Percentiles rank a stretch among this genome's conserved stretches.
Conservation (phyloP, 805 yeast genomes). For the Starmerella cellae region DNA sequence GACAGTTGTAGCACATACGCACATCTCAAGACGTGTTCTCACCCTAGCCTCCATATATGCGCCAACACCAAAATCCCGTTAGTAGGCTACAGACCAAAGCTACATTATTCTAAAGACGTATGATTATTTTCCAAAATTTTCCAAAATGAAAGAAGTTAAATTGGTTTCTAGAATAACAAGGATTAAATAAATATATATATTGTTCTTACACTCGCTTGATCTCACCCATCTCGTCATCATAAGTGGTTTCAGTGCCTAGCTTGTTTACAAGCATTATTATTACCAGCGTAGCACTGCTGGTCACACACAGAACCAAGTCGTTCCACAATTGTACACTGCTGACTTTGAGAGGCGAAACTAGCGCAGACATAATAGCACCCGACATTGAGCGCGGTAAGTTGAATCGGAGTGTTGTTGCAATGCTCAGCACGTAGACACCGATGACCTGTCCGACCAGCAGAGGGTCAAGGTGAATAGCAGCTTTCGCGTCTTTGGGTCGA, state of each 20-base stretch:
- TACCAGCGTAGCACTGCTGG: constrained; percentile 24
- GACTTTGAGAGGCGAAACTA: constrained; percentile 31
- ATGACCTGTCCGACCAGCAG: constrained; percentile 28
- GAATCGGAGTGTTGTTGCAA: constrained; percentile 31
- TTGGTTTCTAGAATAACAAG: too few relatives aligned
- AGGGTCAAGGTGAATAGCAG: constrained; percentile 13
- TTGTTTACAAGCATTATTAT: constrained; percentile 18
- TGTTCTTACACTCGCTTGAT: background rate
- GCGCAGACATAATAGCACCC: constrained; percentile 30
- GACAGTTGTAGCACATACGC: background rate
- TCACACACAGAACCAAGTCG: constrained; percentile 27
- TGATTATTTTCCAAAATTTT: too few relatives aligned
- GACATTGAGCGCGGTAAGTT: constrained; percentile 31
- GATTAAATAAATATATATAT: too few relatives aligned
- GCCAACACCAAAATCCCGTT: too few relatives aligned
- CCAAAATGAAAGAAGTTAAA: too few relatives aligned
- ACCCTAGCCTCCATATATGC: background rate
- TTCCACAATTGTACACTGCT: constrained; percentile 30
- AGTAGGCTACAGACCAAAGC: too few relatives aligned
- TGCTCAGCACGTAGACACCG: constrained; percentile 31
- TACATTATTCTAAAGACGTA: too few relatives aligned
- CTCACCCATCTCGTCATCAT: constrained; percentile 18
- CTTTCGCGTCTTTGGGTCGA: background rate
- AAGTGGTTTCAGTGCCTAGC: constrained; percentile 6
- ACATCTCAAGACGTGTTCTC: background rate